Evolutionary conservation across 164 flowering plant species (phyloP), one percentile per base, ranked within the genome.

Genomic region (Vitis amurensis): DNA sequence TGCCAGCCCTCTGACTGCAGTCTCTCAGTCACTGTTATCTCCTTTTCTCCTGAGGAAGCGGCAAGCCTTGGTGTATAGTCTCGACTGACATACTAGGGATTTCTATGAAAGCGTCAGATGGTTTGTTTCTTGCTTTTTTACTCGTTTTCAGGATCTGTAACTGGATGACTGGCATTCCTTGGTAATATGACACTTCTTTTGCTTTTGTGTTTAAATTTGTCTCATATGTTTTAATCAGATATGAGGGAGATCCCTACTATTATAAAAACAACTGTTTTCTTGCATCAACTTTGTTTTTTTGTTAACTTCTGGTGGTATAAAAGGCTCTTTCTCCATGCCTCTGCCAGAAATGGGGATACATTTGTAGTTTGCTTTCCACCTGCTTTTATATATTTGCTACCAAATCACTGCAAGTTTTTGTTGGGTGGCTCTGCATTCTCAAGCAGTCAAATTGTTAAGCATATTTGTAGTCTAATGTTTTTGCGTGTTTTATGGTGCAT

Each of bases 31-130:
- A 10, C 55, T 30, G 5, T 58, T 11, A 37, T 51, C 23, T 16
- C 47, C 53, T 52, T 12, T 55, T 63, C 65, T 15, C 8, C 48
- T 55, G 11, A 62, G 69, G 73, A 65, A 67, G 71, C 73, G 16
- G 66, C 60, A 63, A 58, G 55, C 49, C 52, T 66, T 69, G 67
- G 59, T 81, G 81, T 80, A 77, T 74, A 73, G 69, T 70, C 64
- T 71, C 30, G 23, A 69, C 77, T 72, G 75, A 78, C 81, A 59
- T 64, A 63, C 50, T 78, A 74, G 76, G 78, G 71, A 68, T 67
- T 61, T 72, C 14, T 59, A 63, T 71, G 23, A 68, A 71, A 68
- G 71, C 71, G 55, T 68, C 50, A 67, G 49, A 61, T 69, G 59
- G 70, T 65, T 65, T 60, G 62, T 55, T 65, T 68, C 61, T 5